phyloP scores from a whole-genome alignment of 306 rosid species.

The Calophaca sinica region DNA sequence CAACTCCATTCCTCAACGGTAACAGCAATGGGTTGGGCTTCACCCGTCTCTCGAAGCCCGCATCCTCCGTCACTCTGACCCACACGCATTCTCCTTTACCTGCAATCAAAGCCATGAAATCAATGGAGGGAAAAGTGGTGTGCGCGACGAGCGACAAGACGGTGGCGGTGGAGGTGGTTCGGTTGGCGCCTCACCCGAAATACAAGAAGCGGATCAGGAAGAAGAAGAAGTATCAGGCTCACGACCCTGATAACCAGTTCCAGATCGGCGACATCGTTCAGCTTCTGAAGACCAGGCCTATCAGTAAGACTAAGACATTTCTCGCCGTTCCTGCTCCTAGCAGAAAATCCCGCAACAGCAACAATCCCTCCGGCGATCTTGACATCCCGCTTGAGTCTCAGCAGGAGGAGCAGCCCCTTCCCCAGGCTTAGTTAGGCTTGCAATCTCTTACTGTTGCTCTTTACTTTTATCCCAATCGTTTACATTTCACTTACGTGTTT shows the following conservation, averaged over 20 bases:
- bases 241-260: constrained; percentile 88
- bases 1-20: constrained; percentile 68
- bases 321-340: constrained; percentile 63
- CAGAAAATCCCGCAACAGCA: constrained; percentile 43
- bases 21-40: constrained; percentile 60
- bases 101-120: constrained; percentile 67
- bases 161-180: constrained; percentile 83
- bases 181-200: constrained; percentile 85
- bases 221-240: constrained; percentile 98
- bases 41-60: constrained; percentile 61
- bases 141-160: constrained; percentile 83
- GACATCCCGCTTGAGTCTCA: constrained; percentile 79
- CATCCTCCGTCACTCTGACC: background rate
- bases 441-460: background rate
- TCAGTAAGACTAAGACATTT: constrained; percentile 91
- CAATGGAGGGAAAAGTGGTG: constrained; percentile 81
- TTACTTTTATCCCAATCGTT: background rate
- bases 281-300: constrained; percentile 78
- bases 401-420: constrained; percentile 36
- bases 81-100: background rate
- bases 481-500: background rate
- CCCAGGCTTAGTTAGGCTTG: constrained; percentile 1
- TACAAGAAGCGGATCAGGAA: constrained; percentile 88
- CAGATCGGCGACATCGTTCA: constrained; percentile 81
- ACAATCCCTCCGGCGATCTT: constrained; percentile 47